Evolutionary conservation across 768 basidiomycete genomes (phyloP).

Genomic region (Clavaria fumosa): DNA sequence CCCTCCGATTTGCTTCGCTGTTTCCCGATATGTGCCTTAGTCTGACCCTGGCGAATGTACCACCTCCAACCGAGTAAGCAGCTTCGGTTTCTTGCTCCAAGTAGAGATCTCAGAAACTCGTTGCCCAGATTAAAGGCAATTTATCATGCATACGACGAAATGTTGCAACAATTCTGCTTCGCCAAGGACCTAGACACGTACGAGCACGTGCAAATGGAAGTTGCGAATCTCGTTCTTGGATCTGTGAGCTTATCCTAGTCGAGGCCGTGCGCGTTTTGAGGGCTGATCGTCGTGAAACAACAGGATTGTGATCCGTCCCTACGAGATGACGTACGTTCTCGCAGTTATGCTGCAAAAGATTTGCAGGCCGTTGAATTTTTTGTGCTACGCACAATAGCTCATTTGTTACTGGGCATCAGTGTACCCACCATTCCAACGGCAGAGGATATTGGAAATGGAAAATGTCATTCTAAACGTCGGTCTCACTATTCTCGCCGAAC

Average conservation of each 20-base stretch:
- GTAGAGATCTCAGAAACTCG: not conserved
- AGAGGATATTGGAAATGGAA: conserved; percentile 34
- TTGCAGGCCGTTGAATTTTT: too few species aligned
- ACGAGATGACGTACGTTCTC: conserved; percentile 41
- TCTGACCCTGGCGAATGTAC: conserved; percentile 52
- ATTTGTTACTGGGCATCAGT: conserved; percentile 47
- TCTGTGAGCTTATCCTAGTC: conserved; percentile 25
- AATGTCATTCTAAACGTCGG: conserved; percentile 49
- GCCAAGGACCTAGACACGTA: conserved; percentile 51
- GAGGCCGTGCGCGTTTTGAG: conserved; percentile 3
- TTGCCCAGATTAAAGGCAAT: conserved; percentile 37
- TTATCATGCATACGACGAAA: conserved; percentile 46
- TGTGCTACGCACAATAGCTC: conserved; percentile 24
- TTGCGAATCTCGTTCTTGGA: conserved; percentile 38
- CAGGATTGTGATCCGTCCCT: conserved; percentile 42
- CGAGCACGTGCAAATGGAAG: conserved; percentile 50
- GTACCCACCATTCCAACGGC: conserved; percentile 38
- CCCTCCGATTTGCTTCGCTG: conserved; percentile 51
- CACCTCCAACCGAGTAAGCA: conserved; percentile 50
- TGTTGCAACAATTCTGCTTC: conserved; percentile 46
- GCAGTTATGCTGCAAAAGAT: too few species aligned
- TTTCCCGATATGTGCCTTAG: conserved; percentile 62
- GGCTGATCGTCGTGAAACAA: conserved; percentile 4
- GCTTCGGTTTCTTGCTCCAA: not conserved
- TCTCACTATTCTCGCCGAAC: conserved; percentile 3